Percentiles rank a stretch among this genome's conserved stretches.
These are phyloP conservation scores for Ophiocytium majus DNA, from an alignment of 352 stramenopile species.

Conservation along the genomic window DNA sequence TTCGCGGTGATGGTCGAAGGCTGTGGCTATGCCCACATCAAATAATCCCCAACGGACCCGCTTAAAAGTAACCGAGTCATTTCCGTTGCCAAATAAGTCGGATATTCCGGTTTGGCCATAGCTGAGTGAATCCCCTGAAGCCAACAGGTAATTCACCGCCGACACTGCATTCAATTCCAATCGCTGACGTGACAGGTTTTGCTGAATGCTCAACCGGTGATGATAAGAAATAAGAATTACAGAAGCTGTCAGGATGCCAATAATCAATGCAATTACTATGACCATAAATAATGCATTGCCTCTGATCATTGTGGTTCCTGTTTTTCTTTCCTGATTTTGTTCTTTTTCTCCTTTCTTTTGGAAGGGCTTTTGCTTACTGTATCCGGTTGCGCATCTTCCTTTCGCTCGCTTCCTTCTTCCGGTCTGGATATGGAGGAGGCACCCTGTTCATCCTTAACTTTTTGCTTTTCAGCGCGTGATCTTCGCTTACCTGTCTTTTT, in stretches of 20 bases:
- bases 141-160: background rate
- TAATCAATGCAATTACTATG: background rate
- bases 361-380: background rate
- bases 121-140: too few species aligned
- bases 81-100: too few species aligned
- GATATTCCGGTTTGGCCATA: too few species aligned
- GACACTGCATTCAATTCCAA: constrained; percentile 1
- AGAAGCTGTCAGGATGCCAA: background rate
- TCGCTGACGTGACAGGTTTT: background rate
- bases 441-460: too few species aligned
- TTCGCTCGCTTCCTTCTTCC: background rate
- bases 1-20: too few species aligned
- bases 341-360: constrained; percentile 9
- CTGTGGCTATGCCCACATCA: background rate
- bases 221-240: background rate
- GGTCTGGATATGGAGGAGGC: too few species aligned
- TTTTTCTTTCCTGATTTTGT: background rate
- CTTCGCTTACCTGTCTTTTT: background rate
- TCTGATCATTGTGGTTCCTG: background rate
- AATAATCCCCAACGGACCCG: constrained; percentile 7
- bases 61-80: too few species aligned
- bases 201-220: background rate
- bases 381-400: background rate
- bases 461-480: background rate
- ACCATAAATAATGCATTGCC: background rate